Evolutionary conservation across 192 early-diverging fungal species (phyloP).

Genomic region (Endogone sp.): DNA sequence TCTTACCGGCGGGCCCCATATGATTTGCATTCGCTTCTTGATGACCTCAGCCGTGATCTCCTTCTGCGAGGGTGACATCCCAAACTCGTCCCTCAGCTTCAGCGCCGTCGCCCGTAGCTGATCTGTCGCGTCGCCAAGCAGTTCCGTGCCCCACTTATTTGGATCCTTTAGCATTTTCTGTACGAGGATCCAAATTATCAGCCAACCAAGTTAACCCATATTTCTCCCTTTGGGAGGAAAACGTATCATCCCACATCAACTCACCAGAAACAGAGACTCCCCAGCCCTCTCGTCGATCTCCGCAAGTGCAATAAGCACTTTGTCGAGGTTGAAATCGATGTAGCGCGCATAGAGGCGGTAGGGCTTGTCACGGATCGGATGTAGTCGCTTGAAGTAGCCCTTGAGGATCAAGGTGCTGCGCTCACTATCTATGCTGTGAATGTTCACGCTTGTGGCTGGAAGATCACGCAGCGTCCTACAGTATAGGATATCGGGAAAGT

Average conservation of each 20-base stretch:
- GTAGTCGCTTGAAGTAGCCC: conserved; percentile 6
- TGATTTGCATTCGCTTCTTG: conserved; percentile 33
- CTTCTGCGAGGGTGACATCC: conserved; percentile 41
- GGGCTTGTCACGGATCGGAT: not conserved
- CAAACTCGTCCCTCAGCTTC: conserved; percentile 24
- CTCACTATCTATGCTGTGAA: conserved; percentile 10
- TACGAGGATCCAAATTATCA: too few species aligned
- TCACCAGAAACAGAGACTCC: conserved; percentile 12
- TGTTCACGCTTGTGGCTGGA: not conserved
- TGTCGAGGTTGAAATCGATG: conserved; percentile 24
- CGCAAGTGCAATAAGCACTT: conserved; percentile 6
- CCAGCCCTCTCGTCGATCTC: conserved; percentile 12
- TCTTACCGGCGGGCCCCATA: conserved; percentile 48
- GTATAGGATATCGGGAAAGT: conserved; percentile 20
- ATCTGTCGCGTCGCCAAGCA: conserved; percentile 15
- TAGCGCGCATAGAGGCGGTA: conserved; percentile 22
- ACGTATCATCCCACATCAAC: too few species aligned
- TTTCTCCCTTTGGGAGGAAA: too few species aligned
- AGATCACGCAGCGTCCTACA: conserved; percentile 7
- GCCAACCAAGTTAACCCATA: too few species aligned
- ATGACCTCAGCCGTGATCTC: conserved; percentile 31
- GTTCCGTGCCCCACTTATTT: conserved; percentile 34
- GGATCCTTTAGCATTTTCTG: conserved; percentile 36
- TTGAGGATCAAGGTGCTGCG: conserved; percentile 4
- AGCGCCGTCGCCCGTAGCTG: conserved; percentile 25